These are phyloP conservation scores for Sporothrix brunneoviolacea DNA, from an alignment of 2,329 filamentous ascomycete genomes.

Conservation along the genomic window DNA sequence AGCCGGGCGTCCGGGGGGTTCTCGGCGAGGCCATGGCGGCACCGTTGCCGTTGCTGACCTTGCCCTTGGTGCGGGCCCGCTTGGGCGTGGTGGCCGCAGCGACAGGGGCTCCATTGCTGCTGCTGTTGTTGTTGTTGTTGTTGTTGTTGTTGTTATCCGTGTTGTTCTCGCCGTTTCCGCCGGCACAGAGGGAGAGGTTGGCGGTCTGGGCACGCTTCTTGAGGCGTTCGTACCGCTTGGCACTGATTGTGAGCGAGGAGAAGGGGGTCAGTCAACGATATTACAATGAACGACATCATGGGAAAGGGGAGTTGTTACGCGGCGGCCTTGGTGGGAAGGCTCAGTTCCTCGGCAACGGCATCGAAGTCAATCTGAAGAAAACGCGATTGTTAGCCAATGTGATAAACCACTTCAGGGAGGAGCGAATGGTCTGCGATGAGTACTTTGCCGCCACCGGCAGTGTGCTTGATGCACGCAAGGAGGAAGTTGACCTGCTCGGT, in stretches of 20 bases:
- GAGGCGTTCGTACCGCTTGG: constrained; percentile 62
- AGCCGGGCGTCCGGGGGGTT: constrained; percentile 13
- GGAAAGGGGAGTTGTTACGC: constrained; percentile 49
- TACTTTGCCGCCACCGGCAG: constrained; percentile 52
- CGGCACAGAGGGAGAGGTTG: not conserved
- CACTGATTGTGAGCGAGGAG: constrained; percentile 34
- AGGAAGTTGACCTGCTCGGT: constrained; percentile 56
- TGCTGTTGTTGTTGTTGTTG: not conserved
- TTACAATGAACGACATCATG: too few species aligned
- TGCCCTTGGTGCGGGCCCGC: not conserved
- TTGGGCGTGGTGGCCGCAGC: not conserved
- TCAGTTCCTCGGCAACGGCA: constrained; percentile 57
- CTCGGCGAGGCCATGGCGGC: not conserved
- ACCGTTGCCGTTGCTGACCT: not conserved
- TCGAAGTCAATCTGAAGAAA: constrained; percentile 55
- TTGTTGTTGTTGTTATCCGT: not conserved
- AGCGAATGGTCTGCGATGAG: too few species aligned
- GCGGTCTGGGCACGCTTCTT: constrained; percentile 18
- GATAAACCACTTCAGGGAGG: too few species aligned
- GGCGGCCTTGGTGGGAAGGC: constrained; percentile 58
- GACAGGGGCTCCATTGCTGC: too few species aligned
- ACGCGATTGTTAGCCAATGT: not conserved
- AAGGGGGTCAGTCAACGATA: not conserved
- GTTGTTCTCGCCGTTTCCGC: not conserved
- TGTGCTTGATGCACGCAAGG: constrained; percentile 57